Conservation (phyloP, 495 filamentous ascomycete species). For the Hamigera avellanea region DNA sequence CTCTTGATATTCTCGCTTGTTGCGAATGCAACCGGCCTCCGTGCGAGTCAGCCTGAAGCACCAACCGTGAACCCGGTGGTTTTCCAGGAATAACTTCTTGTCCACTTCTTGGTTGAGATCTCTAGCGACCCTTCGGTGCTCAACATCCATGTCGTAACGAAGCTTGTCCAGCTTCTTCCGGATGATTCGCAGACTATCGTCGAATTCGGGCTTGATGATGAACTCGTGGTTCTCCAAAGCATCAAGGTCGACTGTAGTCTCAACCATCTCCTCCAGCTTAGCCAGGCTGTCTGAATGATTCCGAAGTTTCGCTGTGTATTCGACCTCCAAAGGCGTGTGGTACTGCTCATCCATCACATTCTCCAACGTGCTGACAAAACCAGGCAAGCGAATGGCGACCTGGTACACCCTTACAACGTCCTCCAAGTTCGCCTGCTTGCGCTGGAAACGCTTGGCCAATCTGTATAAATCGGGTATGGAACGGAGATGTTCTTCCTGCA, state of each 20-base stretch:
- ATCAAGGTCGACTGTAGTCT: slow-evolving; percentile 93
- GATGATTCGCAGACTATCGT: slow-evolving; percentile 78
- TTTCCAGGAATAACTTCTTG: slow-evolving; percentile 97
- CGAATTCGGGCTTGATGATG: slow-evolving; percentile 97
- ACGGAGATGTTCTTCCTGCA: slow-evolving; percentile 94
- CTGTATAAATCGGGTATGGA: slow-evolving; percentile 93
- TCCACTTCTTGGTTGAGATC: slow-evolving; percentile 90
- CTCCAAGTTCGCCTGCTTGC: slow-evolving; percentile 80
- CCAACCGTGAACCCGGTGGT: slow-evolving; percentile 91
- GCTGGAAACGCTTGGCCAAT: slow-evolving; percentile 87
- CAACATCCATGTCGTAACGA: slow-evolving; percentile 68
- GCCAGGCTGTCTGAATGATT: slow-evolving; percentile 66
- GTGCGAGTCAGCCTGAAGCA: slow-evolving; percentile 89
- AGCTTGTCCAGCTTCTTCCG: slow-evolving; percentile 83
- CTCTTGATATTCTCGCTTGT: slow-evolving; percentile 82
- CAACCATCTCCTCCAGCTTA: slow-evolving; percentile 94
- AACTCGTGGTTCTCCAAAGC: slow-evolving; percentile 96
- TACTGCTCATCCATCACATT: slow-evolving; percentile 94
- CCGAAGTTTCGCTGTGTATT: slow-evolving; percentile 76
- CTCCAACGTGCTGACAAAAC: slow-evolving; percentile 79
- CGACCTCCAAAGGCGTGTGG: slow-evolving; percentile 72
- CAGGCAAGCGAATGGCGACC: slow-evolving; percentile 82
- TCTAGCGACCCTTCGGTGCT: slow-evolving; percentile 63
- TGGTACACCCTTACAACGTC: slow-evolving; percentile 95
- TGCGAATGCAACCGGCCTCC: slow-evolving; percentile 86